These are phyloP conservation scores for Pelargonium myrrhifolium DNA, from an alignment of 441 rosid genomes.

Conservation along the genomic window DNA sequence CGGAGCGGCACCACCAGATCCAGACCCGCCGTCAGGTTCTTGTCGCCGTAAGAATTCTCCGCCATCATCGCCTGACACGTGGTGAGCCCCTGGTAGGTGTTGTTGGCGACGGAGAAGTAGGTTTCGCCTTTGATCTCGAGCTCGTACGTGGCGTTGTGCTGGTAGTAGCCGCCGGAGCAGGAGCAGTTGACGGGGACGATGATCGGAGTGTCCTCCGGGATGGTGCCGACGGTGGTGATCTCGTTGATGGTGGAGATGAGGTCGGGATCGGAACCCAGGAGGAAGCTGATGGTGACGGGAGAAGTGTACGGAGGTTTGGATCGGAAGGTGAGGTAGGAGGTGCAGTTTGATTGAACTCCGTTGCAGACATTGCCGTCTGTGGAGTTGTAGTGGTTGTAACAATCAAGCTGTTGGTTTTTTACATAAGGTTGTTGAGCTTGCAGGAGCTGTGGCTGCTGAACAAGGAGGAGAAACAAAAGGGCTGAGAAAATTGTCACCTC, in stretches of 20 bases:
- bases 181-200: slow-evolving; percentile 62
- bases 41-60: slow-evolving; percentile 37
- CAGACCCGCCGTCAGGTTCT: slow-evolving; percentile 20
- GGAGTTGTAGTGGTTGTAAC: slow-evolving; percentile 17
- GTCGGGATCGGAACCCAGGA: slow-evolving; percentile 35
- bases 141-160: slow-evolving; percentile 54
- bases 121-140: slow-evolving; percentile 24
- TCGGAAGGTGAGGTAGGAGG: slow-evolving; percentile 70
- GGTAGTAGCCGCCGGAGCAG: slow-evolving; percentile 49
- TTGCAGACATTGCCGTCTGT: slow-evolving; percentile 60
- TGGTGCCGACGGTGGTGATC: slow-evolving; percentile 29
- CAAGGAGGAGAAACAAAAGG: neutral
- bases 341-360: slow-evolving; percentile 40
- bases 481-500: too few relatives aligned
- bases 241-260: slow-evolving; percentile 52
- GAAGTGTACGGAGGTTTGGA: slow-evolving; percentile 43
- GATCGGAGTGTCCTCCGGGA: slow-evolving; percentile 35
- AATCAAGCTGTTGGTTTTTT: slow-evolving; percentile 20
- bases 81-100: slow-evolving; percentile 74
- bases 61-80: slow-evolving; percentile 72
- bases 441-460: neutral
- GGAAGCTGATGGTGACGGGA: slow-evolving; percentile 34
- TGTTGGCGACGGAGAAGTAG: slow-evolving; percentile 51
- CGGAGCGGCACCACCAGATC: slow-evolving; percentile 51
- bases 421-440: slow-evolving; percentile 19